phyloP scores from a whole-genome alignment of 495 filamentous ascomycete genomes.

The Aspergillus incahuasiensis region DNA sequence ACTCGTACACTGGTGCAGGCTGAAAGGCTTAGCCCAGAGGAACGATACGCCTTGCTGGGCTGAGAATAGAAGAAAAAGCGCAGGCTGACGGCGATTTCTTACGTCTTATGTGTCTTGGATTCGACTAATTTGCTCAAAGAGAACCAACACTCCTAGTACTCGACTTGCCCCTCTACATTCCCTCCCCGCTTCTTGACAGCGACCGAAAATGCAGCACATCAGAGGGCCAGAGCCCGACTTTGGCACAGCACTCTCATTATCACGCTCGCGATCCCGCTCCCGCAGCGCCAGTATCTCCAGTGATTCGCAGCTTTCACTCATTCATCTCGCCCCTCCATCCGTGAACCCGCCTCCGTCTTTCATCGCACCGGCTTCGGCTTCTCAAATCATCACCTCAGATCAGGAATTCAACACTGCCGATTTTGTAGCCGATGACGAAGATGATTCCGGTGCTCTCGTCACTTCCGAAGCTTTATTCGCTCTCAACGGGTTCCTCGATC shows the following conservation, averaged over 20 bases:
- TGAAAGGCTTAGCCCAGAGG: neutral
- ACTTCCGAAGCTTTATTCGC: constrained; percentile 70
- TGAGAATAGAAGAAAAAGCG: neutral
- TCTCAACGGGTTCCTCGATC: constrained; percentile 91
- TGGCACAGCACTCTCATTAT: constrained; percentile 23
- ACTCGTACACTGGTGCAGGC: neutral
- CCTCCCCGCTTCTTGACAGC: neutral
- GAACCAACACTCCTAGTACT: neutral
- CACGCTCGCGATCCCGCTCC: constrained; percentile 40
- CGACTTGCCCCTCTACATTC: neutral
- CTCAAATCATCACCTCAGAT: constrained; percentile 85
- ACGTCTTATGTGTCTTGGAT: neutral
- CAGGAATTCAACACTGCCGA: constrained; percentile 67
- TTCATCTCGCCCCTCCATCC: constrained; percentile 56
- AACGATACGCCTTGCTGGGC: neutral
- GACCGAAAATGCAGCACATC: constrained; percentile 27
- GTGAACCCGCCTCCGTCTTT: constrained; percentile 79
- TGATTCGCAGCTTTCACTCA: constrained; percentile 37
- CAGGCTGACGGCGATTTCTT: neutral
- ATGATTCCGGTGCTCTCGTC: constrained; percentile 59
- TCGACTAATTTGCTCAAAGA: constrained; percentile 2
- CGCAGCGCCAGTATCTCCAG: constrained; percentile 44
- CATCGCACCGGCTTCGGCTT: constrained; percentile 83
- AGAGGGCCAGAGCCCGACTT: constrained; percentile 35
- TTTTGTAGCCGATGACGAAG: constrained; percentile 61